Percentiles rank a stretch among this genome's conserved stretches.
Conservation (phyloP, 495 filamentous ascomycete genomes). For the Aspergillus ellipticus region DNA sequence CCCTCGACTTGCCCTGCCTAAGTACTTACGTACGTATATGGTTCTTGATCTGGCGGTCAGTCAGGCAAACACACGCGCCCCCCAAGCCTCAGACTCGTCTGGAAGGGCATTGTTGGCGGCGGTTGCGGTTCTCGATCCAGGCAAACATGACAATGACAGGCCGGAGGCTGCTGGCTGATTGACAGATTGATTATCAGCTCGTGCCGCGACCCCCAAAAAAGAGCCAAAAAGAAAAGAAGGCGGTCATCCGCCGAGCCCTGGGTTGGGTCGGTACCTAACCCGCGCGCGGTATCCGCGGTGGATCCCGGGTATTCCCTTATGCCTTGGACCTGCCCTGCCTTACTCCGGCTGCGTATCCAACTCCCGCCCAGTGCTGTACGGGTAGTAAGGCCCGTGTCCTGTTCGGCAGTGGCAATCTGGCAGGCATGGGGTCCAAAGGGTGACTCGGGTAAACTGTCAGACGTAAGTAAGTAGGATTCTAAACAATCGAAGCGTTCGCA, state of each 20-base stretch:
- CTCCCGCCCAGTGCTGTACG: not conserved
- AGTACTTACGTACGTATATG: not conserved
- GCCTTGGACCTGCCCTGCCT: not conserved
- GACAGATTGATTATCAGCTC: slow-evolving; percentile 1
- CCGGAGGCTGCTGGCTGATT: no score
- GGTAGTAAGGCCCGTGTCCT: not conserved
- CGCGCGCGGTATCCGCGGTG: slow-evolving; percentile 19
- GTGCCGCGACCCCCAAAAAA: slow-evolving; percentile 10
- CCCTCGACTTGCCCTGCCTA: no score
- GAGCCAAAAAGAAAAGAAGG: slow-evolving; percentile 2
- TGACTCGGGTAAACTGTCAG: no score
- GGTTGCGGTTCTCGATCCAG: not conserved
- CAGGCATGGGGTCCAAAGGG: no score
- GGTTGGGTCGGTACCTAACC: not conserved
- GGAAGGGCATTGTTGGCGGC: not conserved
- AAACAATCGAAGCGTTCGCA: not conserved
- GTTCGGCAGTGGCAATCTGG: no score
- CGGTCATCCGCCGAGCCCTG: not conserved
- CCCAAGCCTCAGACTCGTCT: not conserved
- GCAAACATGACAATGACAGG: no score
- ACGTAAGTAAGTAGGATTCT: no score
- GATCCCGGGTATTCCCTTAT: slow-evolving; percentile 10
- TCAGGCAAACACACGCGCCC: slow-evolving; percentile 6
- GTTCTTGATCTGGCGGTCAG: slow-evolving; percentile 10
- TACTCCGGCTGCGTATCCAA: not conserved